Conservation (phyloP, 176 grass and related monocot genomes). For the Ampelocalamus luodianensis region DNA sequence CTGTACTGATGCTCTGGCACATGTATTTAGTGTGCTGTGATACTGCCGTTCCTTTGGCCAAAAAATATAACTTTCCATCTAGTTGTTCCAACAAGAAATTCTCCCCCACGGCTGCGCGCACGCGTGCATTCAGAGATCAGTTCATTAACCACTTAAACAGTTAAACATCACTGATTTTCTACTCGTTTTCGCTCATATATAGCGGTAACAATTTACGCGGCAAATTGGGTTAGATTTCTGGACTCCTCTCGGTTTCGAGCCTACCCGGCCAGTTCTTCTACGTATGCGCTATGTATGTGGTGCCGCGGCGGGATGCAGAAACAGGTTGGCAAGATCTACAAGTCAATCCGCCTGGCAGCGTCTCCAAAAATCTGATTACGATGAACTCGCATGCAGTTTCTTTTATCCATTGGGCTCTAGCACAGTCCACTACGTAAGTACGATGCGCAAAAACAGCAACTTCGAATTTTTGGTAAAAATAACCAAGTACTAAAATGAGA, state of each 20-base stretch:
- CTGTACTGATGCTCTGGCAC: not conserved
- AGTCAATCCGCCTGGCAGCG: not conserved
- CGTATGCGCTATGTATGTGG: no score
- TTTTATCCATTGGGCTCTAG: no score
- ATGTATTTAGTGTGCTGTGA: not conserved
- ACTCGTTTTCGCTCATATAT: not conserved
- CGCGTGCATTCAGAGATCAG: not conserved
- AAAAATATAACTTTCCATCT: not conserved
- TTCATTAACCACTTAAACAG: not conserved
- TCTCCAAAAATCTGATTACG: not conserved
- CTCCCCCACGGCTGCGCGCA: not conserved
- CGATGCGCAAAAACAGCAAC: not conserved
- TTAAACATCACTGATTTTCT: not conserved
- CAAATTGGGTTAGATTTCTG: not conserved
- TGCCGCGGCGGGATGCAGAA: no score
- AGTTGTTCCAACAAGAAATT: not conserved
- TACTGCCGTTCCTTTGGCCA: not conserved
- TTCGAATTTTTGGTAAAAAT: not conserved
- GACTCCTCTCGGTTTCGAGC: not conserved
- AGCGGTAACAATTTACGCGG: no score
- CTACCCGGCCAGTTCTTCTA: not conserved
- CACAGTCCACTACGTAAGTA: not conserved
- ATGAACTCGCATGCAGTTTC: not conserved
- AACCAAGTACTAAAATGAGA: not conserved
- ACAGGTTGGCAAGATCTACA: conserved; percentile 27